Evolutionary conservation across 1,139 yeast genomes (phyloP).

Genomic region (Yamadazyma pseudoaaseri): DNA sequence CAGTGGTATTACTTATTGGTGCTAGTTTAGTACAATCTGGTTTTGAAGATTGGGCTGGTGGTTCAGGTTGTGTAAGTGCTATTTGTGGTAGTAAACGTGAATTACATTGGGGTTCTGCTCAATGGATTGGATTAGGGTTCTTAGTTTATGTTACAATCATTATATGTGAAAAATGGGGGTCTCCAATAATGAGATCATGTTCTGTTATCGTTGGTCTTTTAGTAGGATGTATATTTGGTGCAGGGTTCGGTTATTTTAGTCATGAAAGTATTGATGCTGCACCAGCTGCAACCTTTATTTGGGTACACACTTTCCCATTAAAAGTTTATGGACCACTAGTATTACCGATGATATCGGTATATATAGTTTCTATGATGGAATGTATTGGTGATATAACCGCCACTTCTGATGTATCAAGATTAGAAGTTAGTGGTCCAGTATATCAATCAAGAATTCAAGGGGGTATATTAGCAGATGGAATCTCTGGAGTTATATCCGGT

Average conservation of each 20-base stretch:
- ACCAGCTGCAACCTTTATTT: slow-evolving; percentile 77
- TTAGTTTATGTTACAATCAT: slow-evolving; percentile 72
- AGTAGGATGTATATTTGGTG: slow-evolving; percentile 88
- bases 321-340: slow-evolving; percentile 79
- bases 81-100: slow-evolving; percentile 17
- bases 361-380: slow-evolving; percentile 80
- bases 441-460: slow-evolving; percentile 90
- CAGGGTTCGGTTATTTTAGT: slow-evolving; percentile 82
- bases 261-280: slow-evolving; percentile 57
- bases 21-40: slow-evolving; percentile 65
- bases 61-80: slow-evolving; percentile 62
- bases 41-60: slow-evolving; percentile 84
- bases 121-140: slow-evolving; percentile 83
- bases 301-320: slow-evolving; percentile 83
- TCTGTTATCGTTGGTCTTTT: slow-evolving; percentile 82
- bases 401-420: slow-evolving; percentile 82
- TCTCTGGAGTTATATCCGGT: slow-evolving; percentile 71
- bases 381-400: slow-evolving; percentile 93
- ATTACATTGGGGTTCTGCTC: slow-evolving; percentile 75
- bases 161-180: slow-evolving; percentile 78
- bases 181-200: slow-evolving; percentile 93
- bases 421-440: slow-evolving; percentile 74
- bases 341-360: slow-evolving; percentile 81
- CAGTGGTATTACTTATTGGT: slow-evolving; percentile 84
- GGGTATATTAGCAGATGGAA: slow-evolving; percentile 81